Evolutionary conservation across 2,329 filamentous ascomycete species (phyloP).

Genomic region (Lomentospora prolificans): DNA sequence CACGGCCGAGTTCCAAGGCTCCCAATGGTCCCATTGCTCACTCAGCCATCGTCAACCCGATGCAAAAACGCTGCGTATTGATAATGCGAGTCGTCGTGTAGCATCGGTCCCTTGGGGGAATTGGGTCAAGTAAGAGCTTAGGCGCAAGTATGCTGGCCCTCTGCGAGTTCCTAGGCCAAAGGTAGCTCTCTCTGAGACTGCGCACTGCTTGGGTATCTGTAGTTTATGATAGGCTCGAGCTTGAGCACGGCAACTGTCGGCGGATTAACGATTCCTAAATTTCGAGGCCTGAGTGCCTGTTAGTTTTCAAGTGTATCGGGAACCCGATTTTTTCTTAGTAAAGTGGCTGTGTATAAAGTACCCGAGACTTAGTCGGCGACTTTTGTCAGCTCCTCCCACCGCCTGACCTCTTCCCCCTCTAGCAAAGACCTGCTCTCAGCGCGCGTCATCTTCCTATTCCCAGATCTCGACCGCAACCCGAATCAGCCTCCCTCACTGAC

Average conservation of each 20-base stretch:
- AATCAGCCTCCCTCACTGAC: background rate
- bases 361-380: background rate
- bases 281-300: background rate
- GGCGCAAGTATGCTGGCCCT: too few relatives aligned
- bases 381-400: conserved; percentile 1
- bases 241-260: background rate
- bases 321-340: background rate
- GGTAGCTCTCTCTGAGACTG: too few relatives aligned
- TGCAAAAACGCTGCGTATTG: too few relatives aligned
- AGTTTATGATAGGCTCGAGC: background rate
- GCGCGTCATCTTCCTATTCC: background rate
- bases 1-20: too few relatives aligned
- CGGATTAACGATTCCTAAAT: background rate
- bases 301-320: too few relatives aligned
- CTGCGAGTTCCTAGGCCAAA: too few relatives aligned
- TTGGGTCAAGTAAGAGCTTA: too few relatives aligned
- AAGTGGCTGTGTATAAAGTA: background rate
- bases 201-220: background rate
- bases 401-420: background rate
- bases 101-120: too few relatives aligned
- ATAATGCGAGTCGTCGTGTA: too few relatives aligned
- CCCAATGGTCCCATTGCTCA: too few relatives aligned
- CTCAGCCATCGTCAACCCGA: too few relatives aligned
- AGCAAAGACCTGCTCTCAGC: background rate
- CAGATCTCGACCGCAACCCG: background rate